Conservation (phyloP, 768 basidiomycete species). For the Tricholoma sp. region DNA sequence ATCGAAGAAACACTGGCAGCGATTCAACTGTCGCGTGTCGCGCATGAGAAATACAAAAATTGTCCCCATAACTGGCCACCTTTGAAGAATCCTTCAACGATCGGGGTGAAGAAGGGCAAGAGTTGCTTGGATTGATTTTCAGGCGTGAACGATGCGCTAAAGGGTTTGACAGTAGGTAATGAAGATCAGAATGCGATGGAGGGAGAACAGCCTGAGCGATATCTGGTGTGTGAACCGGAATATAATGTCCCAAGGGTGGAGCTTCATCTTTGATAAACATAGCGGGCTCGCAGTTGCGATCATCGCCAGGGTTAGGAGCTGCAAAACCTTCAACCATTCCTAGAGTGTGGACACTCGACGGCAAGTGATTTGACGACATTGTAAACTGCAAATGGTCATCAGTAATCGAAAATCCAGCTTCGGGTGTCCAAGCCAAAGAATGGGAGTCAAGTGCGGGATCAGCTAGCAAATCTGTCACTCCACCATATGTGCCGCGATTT, state of each 20-base stretch:
- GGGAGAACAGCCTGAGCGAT: not conserved
- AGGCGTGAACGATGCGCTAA: not conserved
- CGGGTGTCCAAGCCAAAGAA: not conserved
- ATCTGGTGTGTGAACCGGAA: not conserved
- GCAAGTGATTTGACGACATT: not conserved
- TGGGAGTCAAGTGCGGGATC: not conserved
- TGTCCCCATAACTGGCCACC: not conserved
- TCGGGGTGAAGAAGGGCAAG: not conserved
- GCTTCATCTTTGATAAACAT: not conserved
- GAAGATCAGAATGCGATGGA: not conserved
- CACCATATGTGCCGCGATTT: constrained; percentile 1
- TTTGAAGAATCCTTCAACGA: not conserved
- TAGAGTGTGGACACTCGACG: not conserved
- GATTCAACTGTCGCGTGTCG: not conserved
- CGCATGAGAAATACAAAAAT: not conserved
- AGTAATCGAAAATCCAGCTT: not conserved
- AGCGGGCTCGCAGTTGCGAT: not conserved
- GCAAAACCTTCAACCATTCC: not conserved
- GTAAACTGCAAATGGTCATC: not conserved
- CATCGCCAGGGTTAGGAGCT: not conserved
- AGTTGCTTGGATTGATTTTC: not conserved
- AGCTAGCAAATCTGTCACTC: not conserved
- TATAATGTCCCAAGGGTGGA: not conserved
- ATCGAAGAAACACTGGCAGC: not conserved
- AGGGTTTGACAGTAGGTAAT: not conserved